Base-by-base conservation (phyloP, 371 early-diverging fungal species). In the Globomyces sp. region DNA sequence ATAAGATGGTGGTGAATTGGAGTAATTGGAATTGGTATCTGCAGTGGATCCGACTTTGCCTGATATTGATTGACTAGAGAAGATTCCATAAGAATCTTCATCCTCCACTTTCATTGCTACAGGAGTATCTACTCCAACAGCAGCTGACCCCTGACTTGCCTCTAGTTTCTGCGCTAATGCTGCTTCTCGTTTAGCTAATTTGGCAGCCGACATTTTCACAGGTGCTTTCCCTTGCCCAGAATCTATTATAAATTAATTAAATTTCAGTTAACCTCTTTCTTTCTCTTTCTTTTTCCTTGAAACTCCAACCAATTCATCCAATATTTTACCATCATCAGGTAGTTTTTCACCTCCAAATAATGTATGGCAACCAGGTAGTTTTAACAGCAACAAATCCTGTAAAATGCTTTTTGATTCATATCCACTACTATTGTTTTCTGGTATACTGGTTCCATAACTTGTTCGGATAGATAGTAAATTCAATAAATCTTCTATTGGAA, bases 171-270 rank as follows among this genome's bases (percentile, higher is more conserved):
- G 24, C 11, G 34, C 24, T 24, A 51, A 34, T 34, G 34, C 34
- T 51, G 52, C 52, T 51, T 51, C 52, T 13, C 52, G 11, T 13
- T 51, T 51, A 24, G 52, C 52, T 51, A 51, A 13, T 51, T 51
- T 51, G 24, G 52, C 52, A 51, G 52, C 52, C 11, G 52, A 51
- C 34, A 51, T 1, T 13, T 58, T 58, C 5, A 58, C 58, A 1
- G 58, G 58, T 11, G 58, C 58, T 46, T 58, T 58, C 13, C 58
- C 58, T 46, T 58, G 58, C n/a, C 58, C 58, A 46, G 58, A 44
- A 46, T 58, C 58, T 24, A 24, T 24, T 24, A 24, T 24, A 24
- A 24, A 24, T 24, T 24, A 24, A 24, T 24, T 24, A 24, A 24
- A 24, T 24, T 24, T 24, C 24, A 24, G 24, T 24, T 24, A 24